These are phyloP conservation scores for Halenospora varia DNA, from an alignment of 495 filamentous ascomycete species.

Conservation along the genomic window DNA sequence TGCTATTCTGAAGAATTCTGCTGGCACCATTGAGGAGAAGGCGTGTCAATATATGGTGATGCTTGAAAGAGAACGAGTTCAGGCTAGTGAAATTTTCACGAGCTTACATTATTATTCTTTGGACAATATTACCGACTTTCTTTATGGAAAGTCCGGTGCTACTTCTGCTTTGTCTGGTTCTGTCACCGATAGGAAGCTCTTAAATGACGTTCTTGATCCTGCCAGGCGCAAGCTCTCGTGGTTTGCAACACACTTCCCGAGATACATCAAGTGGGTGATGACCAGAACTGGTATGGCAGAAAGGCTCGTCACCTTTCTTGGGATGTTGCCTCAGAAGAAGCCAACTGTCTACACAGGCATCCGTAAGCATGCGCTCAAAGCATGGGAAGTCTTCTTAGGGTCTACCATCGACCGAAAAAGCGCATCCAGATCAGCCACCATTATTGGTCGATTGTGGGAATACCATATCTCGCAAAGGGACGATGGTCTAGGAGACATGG, in stretches of 20 bases:
- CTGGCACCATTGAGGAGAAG: constrained; percentile 27
- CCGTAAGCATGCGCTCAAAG: constrained; percentile 26
- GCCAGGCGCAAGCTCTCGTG: constrained; percentile 30
- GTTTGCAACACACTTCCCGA: constrained; percentile 32
- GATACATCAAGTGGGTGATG: constrained; percentile 33
- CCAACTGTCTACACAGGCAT: constrained; percentile 36
- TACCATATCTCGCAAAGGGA: constrained; percentile 15
- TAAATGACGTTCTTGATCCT: constrained; percentile 32
- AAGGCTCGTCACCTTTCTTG: constrained; percentile 10
- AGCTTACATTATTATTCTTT: constrained; percentile 40
- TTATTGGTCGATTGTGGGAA: constrained; percentile 17
- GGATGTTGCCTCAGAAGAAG: constrained; percentile 30
- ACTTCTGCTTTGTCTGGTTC: constrained; percentile 24
- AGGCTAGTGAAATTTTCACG: constrained; percentile 29
- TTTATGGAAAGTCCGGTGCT: constrained; percentile 28
- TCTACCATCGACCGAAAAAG: not conserved
- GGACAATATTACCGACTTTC: constrained; percentile 35
- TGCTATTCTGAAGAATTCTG: constrained; percentile 24
- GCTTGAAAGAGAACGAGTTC: constrained; percentile 22
- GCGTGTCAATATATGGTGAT: constrained; percentile 29
- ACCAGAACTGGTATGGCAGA: constrained; percentile 25
- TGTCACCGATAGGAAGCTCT: constrained; percentile 23
- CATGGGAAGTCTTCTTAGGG: constrained; percentile 17
- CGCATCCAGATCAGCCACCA: constrained; percentile 4
- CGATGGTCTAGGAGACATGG: constrained; percentile 27